Evolutionary conservation across 2,329 filamentous ascomycete species (phyloP).

Genomic region (Pseudopithomyces chartarum): DNA sequence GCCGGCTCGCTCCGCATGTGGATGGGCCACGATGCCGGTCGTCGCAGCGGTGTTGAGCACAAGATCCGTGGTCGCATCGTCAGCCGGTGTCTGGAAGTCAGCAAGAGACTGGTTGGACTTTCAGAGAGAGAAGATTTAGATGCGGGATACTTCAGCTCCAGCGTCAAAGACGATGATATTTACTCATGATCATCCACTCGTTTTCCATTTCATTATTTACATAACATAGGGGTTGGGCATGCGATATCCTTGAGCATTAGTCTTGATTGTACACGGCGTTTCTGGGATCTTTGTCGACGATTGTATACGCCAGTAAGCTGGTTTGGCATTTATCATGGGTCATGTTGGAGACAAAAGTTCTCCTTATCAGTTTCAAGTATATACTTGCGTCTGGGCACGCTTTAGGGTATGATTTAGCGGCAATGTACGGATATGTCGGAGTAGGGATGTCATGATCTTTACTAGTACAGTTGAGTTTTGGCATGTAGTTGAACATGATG

Average conservation of each 20-base stretch:
- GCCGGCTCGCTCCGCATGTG: constrained; percentile 52
- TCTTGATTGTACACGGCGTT: background rate
- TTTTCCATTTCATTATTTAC: background rate
- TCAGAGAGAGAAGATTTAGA: constrained; percentile 26
- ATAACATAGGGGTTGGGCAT: background rate
- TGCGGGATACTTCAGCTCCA: constrained; percentile 30
- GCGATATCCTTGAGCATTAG: background rate
- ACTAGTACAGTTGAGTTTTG: background rate
- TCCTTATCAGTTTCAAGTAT: background rate
- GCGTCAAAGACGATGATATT: constrained; percentile 29
- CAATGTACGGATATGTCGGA: background rate
- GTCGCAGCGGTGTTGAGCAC: constrained; percentile 45
- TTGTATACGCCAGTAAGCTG: background rate
- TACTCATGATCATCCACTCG: background rate
- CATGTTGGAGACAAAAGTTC: background rate
- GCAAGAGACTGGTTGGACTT: constrained; percentile 50
- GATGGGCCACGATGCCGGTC: constrained; percentile 52
- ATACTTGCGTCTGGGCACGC: background rate
- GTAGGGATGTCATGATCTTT: background rate
- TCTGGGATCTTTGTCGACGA: background rate
- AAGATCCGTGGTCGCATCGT: constrained; percentile 47
- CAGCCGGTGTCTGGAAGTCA: constrained; percentile 48
- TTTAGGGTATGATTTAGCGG: background rate
- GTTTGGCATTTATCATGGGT: background rate
- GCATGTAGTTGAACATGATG: too few species aligned